Evolutionary conservation across 805 yeast species (phyloP).

Genomic region (Barnettozyma populi): DNA sequence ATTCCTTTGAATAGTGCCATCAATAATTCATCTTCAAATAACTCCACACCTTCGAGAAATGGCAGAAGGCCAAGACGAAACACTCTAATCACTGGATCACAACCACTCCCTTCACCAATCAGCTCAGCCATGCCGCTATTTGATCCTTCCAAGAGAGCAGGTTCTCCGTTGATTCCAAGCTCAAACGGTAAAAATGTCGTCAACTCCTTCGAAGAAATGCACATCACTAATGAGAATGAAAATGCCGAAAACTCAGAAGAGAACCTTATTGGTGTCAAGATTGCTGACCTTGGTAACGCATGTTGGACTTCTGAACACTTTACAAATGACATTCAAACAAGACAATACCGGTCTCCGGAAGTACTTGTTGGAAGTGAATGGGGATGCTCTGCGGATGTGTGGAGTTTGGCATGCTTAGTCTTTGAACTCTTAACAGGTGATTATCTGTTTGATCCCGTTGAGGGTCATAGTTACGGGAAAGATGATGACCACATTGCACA

Average conservation of each 20-base stretch:
- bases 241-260: slow-evolving; percentile 18
- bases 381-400: slow-evolving; percentile 94
- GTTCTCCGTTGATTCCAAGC: slow-evolving; percentile 3
- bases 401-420: slow-evolving; percentile 92
- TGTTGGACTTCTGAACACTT: slow-evolving; percentile 64
- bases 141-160: slow-evolving; percentile 24
- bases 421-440: slow-evolving; percentile 94
- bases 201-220: slow-evolving; percentile 11
- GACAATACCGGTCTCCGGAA: slow-evolving; percentile 85
- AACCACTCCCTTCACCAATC: slow-evolving; percentile 87
- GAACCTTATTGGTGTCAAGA: slow-evolving; percentile 69
- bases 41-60: slow-evolving; percentile 24
- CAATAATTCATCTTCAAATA: slow-evolving; percentile 20
- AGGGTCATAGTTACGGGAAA: slow-evolving; percentile 69
- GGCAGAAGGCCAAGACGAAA: slow-evolving; percentile 55
- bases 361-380: slow-evolving; percentile 73
- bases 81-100: slow-evolving; percentile 82
- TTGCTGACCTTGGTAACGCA: slow-evolving; percentile 82
- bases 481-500: slow-evolving; percentile 98
- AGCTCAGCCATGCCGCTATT: slow-evolving; percentile 36
- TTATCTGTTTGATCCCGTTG: slow-evolving; percentile 82
- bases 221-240: slow-evolving; percentile 1
- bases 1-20: slow-evolving; percentile 11
- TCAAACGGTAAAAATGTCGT: slow-evolving; percentile 12
- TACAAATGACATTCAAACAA: slow-evolving; percentile 65